Conservation (phyloP, 1,139 yeast species). For the Sugiyamaella neomexicana region DNA sequence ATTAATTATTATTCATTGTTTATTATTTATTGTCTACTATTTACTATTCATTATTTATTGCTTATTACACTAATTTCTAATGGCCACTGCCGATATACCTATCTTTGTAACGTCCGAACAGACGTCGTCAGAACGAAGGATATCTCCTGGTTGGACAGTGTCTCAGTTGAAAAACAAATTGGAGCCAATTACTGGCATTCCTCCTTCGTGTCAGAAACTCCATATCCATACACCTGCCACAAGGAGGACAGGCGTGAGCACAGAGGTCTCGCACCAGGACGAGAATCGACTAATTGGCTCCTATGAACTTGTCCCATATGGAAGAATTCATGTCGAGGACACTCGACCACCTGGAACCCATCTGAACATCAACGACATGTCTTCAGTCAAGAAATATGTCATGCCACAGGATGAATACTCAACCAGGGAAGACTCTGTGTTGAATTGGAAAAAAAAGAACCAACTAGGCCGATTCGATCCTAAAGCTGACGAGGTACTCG, state of each 20-base stretch:
- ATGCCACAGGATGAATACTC: conserved; percentile 70
- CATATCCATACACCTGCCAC: conserved; percentile 49
- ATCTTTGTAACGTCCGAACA: conserved; percentile 63
- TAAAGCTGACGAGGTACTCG: conserved; percentile 37
- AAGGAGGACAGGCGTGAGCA: conserved; percentile 40
- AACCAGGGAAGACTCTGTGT: conserved; percentile 59
- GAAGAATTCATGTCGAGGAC: conserved; percentile 41
- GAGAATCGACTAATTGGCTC: conserved; percentile 30
- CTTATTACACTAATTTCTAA: background rate
- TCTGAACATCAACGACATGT: conserved; percentile 39
- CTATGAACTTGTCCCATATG: conserved; percentile 33
- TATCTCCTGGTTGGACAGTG: conserved; percentile 65
- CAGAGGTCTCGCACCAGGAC: conserved; percentile 29
- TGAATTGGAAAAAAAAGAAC: conserved; percentile 70
- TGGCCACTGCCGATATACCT: conserved; percentile 39
- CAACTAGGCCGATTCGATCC: conserved; percentile 75
- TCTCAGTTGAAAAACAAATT: conserved; percentile 56
- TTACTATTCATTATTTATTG: no score
- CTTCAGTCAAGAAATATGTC: conserved; percentile 48
- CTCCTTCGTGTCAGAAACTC: conserved; percentile 58
- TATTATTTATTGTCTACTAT: no score
- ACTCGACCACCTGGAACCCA: conserved; percentile 41
- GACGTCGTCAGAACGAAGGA: conserved; percentile 69
- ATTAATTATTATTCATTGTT: no score
- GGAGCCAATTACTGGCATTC: conserved; percentile 78